phyloP scores from a whole-genome alignment of 371 early-diverging fungal species.

The Rhizopus stolonifer region DNA sequence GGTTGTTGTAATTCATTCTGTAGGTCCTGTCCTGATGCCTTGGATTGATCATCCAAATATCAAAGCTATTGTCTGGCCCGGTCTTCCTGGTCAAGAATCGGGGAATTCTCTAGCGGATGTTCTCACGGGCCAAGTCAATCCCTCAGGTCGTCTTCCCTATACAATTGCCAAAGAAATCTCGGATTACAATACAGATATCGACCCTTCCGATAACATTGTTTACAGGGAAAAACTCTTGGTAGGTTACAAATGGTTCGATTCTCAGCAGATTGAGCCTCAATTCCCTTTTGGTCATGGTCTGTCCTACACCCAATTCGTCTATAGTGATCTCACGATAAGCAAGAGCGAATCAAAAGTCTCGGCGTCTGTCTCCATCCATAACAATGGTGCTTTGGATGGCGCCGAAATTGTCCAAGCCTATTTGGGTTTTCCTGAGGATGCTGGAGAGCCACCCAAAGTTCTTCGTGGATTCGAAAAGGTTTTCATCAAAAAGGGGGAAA shows the following conservation, averaged over 20 bases:
- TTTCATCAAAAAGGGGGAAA: slow-evolving; percentile 24
- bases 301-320: slow-evolving; percentile 57
- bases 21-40: slow-evolving; percentile 53
- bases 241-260: slow-evolving; percentile 56
- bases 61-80: slow-evolving; percentile 52
- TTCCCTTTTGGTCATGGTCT: slow-evolving; percentile 61
- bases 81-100: slow-evolving; percentile 52
- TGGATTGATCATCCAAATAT: slow-evolving; percentile 56
- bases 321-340: slow-evolving; percentile 20
- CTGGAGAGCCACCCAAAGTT: slow-evolving; percentile 46
- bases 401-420: slow-evolving; percentile 58
- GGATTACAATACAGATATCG: slow-evolving; percentile 28
- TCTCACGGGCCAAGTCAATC: slow-evolving; percentile 56
- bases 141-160: slow-evolving; percentile 59
- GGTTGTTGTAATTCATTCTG: slow-evolving; percentile 56
- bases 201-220: slow-evolving; percentile 11
- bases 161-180: slow-evolving; percentile 39
- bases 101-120: slow-evolving; percentile 60
- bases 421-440: slow-evolving; percentile 43
- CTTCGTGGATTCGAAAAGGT: slow-evolving; percentile 56
- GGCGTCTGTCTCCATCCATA: slow-evolving; percentile 38
- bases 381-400: slow-evolving; percentile 52
- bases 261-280: slow-evolving; percentile 42
- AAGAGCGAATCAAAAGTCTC: background rate
- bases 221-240: slow-evolving; percentile 54